Conservation (phyloP, 305 asterid genomes). For the Solanum hybrid region DNA sequence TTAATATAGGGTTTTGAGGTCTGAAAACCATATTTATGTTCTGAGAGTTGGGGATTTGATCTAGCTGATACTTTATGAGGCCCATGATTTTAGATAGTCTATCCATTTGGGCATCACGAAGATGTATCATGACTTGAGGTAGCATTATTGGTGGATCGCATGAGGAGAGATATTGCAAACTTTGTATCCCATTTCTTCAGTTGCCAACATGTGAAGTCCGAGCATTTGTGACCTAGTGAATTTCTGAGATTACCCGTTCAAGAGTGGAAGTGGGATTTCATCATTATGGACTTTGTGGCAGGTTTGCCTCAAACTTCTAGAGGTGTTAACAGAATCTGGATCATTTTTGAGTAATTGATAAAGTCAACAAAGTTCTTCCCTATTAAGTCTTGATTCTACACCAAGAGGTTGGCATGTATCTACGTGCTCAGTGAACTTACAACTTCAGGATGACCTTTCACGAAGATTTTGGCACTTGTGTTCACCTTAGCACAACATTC, state of each 20-base stretch:
- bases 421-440: background rate
- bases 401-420: background rate
- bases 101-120: background rate
- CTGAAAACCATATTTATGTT: background rate
- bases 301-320: background rate
- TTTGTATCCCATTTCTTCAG: background rate
- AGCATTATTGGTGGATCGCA: background rate
- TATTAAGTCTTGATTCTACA: background rate
- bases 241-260: background rate
- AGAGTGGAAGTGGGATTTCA: background rate
- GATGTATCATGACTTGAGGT: background rate
- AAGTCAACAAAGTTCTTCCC: background rate
- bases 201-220: background rate
- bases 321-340: background rate
- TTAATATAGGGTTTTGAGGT: background rate
- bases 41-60: background rate
- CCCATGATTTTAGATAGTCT: background rate
- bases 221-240: background rate
- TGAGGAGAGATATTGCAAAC: background rate
- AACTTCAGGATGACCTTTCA: too few relatives aligned
- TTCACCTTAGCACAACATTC: too few relatives aligned
- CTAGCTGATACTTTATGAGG: background rate
- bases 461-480: too few relatives aligned
- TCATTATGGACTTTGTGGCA: background rate
- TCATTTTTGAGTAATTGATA: background rate